phyloP scores from a whole-genome alignment of 768 basidiomycete species.

The Tricholoma sp. region DNA sequence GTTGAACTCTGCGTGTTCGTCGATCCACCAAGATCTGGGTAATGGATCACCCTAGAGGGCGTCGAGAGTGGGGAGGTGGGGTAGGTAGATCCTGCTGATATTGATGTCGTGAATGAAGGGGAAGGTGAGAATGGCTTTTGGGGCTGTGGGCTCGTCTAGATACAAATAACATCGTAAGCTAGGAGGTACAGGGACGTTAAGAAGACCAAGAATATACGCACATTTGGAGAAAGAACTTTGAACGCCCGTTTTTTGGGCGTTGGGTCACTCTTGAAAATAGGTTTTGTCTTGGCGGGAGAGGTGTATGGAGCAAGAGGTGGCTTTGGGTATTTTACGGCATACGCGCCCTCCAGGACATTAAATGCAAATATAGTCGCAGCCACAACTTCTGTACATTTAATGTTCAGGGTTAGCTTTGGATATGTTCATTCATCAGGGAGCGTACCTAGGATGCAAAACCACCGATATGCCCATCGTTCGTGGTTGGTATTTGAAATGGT shows the following conservation, averaged over 20 bases:
- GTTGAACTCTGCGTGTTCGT: conserved; percentile 29
- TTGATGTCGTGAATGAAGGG: conserved; percentile 24
- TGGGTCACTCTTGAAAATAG: conserved; percentile 15
- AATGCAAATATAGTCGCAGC: conserved; percentile 27
- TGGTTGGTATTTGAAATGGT: conserved; percentile 19
- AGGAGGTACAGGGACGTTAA: background rate
- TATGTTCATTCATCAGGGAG: background rate
- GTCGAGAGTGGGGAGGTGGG: conserved; percentile 36
- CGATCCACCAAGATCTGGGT: conserved; percentile 26
- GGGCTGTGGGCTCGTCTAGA: conserved; percentile 34
- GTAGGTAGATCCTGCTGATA: conserved; percentile 17
- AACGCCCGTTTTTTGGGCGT: conserved; percentile 31
- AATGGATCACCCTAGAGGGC: conserved; percentile 34
- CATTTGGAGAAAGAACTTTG: conserved; percentile 36
- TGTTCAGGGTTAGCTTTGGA: background rate
- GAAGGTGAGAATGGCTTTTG: conserved; percentile 41
- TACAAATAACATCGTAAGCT: background rate
- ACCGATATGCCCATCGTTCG: conserved; percentile 30
- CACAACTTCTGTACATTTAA: conserved; percentile 26
- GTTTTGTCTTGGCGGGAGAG: conserved; percentile 28
- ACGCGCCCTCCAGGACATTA: conserved; percentile 36
- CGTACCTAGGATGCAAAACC: conserved; percentile 36
- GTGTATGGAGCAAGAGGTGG: conserved; percentile 25
- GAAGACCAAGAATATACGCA: conserved; percentile 12
- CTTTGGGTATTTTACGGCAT: conserved; percentile 42